A percentile compares a stretch with the other conserved stretches of the same genome.
phyloP scores from a whole-genome alignment of 2,329 filamentous ascomycete genomes.

The Colletotrichum siamense region DNA sequence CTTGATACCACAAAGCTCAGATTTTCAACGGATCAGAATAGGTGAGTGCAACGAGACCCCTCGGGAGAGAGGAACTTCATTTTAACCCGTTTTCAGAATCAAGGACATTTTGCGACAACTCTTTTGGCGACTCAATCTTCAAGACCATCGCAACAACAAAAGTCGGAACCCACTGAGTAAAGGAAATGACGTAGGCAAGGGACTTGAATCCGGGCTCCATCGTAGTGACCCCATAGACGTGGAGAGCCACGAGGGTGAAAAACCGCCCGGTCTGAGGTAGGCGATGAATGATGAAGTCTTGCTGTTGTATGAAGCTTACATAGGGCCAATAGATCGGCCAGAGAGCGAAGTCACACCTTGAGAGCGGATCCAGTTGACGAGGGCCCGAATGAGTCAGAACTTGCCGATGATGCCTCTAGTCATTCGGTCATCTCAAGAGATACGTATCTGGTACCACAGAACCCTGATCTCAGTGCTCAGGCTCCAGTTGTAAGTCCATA shows the following conservation, averaged over 20 bases:
- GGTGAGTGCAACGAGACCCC: not conserved
- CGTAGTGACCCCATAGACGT: not conserved
- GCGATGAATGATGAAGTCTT: rapidly evolving
- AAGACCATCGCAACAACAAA: not conserved
- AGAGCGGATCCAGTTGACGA: not conserved
- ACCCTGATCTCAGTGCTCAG: not conserved
- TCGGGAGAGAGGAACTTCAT: no score
- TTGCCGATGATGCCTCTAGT: not conserved
- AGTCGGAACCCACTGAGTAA: not conserved
- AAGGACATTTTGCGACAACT: not conserved
- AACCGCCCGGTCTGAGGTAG: rapidly evolving
- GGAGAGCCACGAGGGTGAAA: not conserved
- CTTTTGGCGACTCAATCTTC: not conserved
- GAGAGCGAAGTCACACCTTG: not conserved
- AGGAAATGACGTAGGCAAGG: rapidly evolving
- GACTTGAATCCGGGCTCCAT: not conserved
- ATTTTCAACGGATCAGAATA: not conserved
- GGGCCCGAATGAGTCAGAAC: not conserved
- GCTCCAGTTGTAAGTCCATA: not conserved
- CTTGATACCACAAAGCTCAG: rapidly evolving
- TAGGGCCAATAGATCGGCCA: rapidly evolving
- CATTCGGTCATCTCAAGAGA: not conserved
- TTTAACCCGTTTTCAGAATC: not conserved
- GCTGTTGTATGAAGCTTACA: not conserved
- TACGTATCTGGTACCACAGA: not conserved